Evolutionary conservation across 768 basidiomycete species (phyloP).

Genomic region (Filobasidium floriforme): DNA sequence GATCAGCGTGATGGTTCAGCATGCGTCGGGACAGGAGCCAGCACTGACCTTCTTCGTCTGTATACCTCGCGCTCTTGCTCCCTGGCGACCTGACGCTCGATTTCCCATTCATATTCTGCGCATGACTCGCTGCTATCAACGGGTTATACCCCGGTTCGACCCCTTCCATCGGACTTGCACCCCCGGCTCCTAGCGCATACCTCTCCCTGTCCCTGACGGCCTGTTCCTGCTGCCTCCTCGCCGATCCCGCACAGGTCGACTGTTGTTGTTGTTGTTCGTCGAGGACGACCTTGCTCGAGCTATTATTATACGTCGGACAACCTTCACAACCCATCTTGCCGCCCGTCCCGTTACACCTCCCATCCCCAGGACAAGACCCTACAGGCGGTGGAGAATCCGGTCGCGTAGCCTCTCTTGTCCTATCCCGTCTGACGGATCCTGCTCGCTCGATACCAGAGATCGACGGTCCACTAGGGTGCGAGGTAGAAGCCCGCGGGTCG

Average conservation of each 20-base stretch:
- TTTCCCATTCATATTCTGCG: conserved; percentile 17
- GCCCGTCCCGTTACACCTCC: conserved; percentile 93
- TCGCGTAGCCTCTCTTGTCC: not conserved
- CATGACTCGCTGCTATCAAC: conserved; percentile 29
- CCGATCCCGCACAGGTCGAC: not conserved
- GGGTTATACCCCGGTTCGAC: conserved; percentile 26
- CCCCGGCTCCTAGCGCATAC: not conserved
- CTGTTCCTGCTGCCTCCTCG: not conserved
- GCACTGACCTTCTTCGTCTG: not conserved
- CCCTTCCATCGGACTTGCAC: conserved; percentile 42
- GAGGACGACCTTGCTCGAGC: conserved; percentile 45
- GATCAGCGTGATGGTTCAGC: not conserved
- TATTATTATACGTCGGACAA: conserved; percentile 95
- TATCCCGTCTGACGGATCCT: not conserved
- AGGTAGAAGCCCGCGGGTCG: not conserved
- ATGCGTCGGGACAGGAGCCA: not conserved
- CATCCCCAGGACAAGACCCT: conserved; percentile 93
- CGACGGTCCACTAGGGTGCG: not conserved
- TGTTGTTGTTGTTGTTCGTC: conserved; percentile 39
- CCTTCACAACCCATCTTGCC: conserved; percentile 87
- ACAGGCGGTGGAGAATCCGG: conserved; percentile 24
- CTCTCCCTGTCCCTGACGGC: not conserved
- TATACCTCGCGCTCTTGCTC: conserved; percentile 19
- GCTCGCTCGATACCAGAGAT: not conserved
- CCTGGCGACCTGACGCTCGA: conserved; percentile 21